Base-by-base conservation (phyloP, 2,329 filamentous ascomycete species). In the Neonectria hederae region DNA sequence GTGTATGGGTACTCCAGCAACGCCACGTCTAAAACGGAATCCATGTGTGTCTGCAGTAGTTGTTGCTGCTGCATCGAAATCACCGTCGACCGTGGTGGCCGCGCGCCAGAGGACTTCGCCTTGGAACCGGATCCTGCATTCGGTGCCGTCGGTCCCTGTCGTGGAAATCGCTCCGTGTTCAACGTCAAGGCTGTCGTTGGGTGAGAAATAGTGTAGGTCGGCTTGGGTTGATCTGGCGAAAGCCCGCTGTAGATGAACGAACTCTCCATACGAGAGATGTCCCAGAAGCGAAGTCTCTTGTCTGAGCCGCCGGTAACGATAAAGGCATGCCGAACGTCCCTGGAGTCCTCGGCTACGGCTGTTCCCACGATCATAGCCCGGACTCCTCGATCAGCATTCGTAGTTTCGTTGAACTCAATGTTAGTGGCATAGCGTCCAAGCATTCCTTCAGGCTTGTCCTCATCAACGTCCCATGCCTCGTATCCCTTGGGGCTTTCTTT, bases 201-300 rank as follows among this genome's bases (percentile, higher is more conserved):
- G 66, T 92, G 87, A 17, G 85, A 83, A 1, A 86, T 82, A 5
- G 87, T 85, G 75, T 94, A 98, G 10, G 87, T 86, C n/a, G 93
- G 91, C 75, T 89, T 90, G 35, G 87, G 82, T 63, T 94, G 90
- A 35, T 93, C 90, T 2, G 83, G 79, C 62, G 88, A 87, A 11
- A 94, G 83, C 0, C 95, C 95, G 75, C 92, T 97, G 68, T 97
- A 90, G 14, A 97, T 86, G 60, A 86, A 84, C 43, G 93, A 97
- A 63, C 89, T 87, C 74, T 97, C 93, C 10, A 93, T 85, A 10
- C 90, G 89, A 10, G 88, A 84, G 14, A 96, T 84, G 75, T 99
- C 95, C 96, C 96, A 99, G 80, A 97, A 98, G 10, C 96, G 89
- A 19, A 99, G 87, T 78, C 92, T 96, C 80, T 92, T 93, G 78